phyloP scores from a whole-genome alignment of 305 asterid species.

The Fraxinus floribunda region DNA sequence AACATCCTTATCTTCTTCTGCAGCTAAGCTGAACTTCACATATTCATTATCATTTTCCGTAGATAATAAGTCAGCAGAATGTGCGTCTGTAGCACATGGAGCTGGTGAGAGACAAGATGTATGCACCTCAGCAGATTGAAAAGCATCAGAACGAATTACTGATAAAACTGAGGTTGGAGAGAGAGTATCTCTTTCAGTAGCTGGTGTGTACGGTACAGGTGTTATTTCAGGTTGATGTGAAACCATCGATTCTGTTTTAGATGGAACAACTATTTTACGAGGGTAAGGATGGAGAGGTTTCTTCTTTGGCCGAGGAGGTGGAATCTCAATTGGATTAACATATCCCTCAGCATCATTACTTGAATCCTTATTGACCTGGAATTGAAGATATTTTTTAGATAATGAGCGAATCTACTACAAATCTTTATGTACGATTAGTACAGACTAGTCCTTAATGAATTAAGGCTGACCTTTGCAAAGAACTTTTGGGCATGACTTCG shows the following conservation, averaged over 20 bases:
- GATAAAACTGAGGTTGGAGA: constrained; percentile 79
- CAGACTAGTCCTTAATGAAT: not conserved
- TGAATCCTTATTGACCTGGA: constrained; percentile 61
- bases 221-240: constrained; percentile 36
- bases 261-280: constrained; percentile 50
- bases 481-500: constrained; percentile 92
- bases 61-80: constrained; percentile 35
- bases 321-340: constrained; percentile 52
- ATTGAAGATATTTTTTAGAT: not conserved
- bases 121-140: constrained; percentile 44
- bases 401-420: not conserved
- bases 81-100: constrained; percentile 49
- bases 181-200: constrained; percentile 42
- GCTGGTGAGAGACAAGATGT: constrained; percentile 50
- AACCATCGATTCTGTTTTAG: constrained; percentile 19
- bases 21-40: constrained; percentile 29
- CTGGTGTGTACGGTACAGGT: constrained; percentile 24
- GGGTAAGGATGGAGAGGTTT: constrained; percentile 86
- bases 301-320: constrained; percentile 95
- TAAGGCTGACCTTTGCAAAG: constrained; percentile 57
- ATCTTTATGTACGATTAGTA: not conserved
- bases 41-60: constrained; percentile 40
- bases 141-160: constrained; percentile 40
- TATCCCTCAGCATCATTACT: constrained; percentile 44
- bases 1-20: constrained; percentile 33